Evolutionary conservation across 805 yeast species (phyloP).

Genomic region (Pichia heedii): DNA sequence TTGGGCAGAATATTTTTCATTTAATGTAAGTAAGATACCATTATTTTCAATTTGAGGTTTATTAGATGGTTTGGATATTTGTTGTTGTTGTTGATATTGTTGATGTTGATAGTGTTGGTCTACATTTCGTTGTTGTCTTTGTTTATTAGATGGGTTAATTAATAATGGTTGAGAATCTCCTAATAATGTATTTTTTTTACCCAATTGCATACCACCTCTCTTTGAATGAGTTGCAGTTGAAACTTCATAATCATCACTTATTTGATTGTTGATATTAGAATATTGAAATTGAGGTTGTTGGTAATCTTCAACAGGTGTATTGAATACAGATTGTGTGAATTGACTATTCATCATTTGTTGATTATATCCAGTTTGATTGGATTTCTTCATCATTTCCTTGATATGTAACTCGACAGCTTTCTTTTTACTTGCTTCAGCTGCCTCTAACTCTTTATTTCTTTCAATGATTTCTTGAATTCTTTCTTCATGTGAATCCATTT

Average conservation of each 20-base stretch:
- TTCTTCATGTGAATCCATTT: slow-evolving; percentile 98
- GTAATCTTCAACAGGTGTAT: slow-evolving; percentile 6
- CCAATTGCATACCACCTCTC: slow-evolving; percentile 74
- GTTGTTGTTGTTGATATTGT: slow-evolving; percentile 17
- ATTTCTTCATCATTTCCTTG: slow-evolving; percentile 60
- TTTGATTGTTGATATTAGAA: slow-evolving; percentile 23
- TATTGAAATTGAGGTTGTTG: not conserved
- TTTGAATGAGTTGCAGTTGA: slow-evolving; percentile 15
- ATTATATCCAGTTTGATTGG: not conserved
- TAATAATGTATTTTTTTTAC: slow-evolving; percentile 35
- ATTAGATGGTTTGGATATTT: slow-evolving; percentile 8
- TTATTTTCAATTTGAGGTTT: slow-evolving; percentile 41
- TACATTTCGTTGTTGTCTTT: slow-evolving; percentile 13
- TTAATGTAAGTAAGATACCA: slow-evolving; percentile 70
- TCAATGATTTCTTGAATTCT: slow-evolving; percentile 97
- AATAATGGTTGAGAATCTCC: slow-evolving; percentile 23
- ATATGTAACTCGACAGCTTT: slow-evolving; percentile 86
- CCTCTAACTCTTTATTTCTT: slow-evolving; percentile 93
- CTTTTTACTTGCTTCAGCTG: slow-evolving; percentile 93
- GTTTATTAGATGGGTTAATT: slow-evolving; percentile 18
- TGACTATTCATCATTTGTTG: slow-evolving; percentile 14
- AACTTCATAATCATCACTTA: too few relatives aligned
- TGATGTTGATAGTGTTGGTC: slow-evolving; percentile 15
- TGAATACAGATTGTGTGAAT: slow-evolving; percentile 11
- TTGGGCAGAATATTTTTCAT: slow-evolving; percentile 71